Evolutionary conservation across 495 filamentous ascomycete genomes (phyloP), one percentile per base, ranked within the genome.

Genomic region (Letharia columbiana): DNA sequence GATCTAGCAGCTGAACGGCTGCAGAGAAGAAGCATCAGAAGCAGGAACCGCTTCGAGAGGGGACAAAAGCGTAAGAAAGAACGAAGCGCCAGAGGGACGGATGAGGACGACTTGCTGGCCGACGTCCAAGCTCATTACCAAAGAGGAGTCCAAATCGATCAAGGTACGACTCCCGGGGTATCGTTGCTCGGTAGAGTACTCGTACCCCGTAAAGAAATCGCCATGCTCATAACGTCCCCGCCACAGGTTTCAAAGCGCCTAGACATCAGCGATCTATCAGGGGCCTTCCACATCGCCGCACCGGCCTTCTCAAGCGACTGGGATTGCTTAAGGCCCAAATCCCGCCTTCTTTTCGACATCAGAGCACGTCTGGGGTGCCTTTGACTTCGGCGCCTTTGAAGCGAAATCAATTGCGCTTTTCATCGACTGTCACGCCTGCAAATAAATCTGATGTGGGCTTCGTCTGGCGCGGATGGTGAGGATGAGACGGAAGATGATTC

Each of bases 31-130:
- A 54, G 50, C 23, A 18, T 5, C 13, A 47, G 44, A 47, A 20
- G 15, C 44, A 47, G 20, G 33, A 54, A 8, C 23, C 7, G 23
- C 28, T 54, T 33, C 3, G 7, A 31, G 15, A 31, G 23, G 23
- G 33, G 15, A 0, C 3, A 13, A 54, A 54, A 54, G 50, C n/a
- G 11, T 15, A 54, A 54, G 50, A 54, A 23, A 28, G 23, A 1
- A 54, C 12, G 50, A 54, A 54, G 50, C 50, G 50, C 3, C 50
- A 54, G 28, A 54, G 50, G 50, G 50, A 54, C 23, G 50, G 50
- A 54, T 54, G 50, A 54, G 28, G 50, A 15, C 2, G 50, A 54
- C 4, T 31, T 33, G 23, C 23, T 31, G 9, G 23, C 23, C 11
- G 50, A 31, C 4, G 5, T 54, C 10, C 50, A 54, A 54, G 11